phyloP scores from a whole-genome alignment of 306 rosid species.

The Quercus variabilis region DNA sequence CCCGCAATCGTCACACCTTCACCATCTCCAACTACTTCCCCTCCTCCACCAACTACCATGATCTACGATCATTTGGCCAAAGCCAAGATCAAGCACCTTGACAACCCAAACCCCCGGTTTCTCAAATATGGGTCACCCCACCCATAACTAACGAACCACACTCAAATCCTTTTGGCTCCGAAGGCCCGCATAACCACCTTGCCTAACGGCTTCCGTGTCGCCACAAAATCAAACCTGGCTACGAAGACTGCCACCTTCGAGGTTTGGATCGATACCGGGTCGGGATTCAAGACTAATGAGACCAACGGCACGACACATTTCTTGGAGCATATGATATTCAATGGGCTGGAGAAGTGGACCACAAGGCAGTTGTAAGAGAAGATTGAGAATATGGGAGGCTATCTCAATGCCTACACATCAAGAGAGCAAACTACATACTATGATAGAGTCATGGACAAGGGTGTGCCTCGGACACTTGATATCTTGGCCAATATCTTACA shows the following conservation, averaged over 20 bases:
- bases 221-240: slow-evolving; percentile 68
- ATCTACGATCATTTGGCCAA: slow-evolving; percentile 81
- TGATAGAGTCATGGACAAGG: slow-evolving; percentile 60
- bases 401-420: slow-evolving; percentile 81
- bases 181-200: slow-evolving; percentile 78
- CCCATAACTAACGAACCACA: slow-evolving; percentile 57
- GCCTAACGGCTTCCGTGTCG: slow-evolving; percentile 79
- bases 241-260: slow-evolving; percentile 70
- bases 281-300: slow-evolving; percentile 87
- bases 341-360: slow-evolving; percentile 68
- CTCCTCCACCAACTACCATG: slow-evolving; percentile 74
- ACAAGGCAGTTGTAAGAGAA: slow-evolving; percentile 74
- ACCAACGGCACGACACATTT: slow-evolving; percentile 84
- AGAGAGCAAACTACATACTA: slow-evolving; percentile 89
- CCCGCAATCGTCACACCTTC: slow-evolving; percentile 36
- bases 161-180: slow-evolving; percentile 63
- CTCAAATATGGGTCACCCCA: slow-evolving; percentile 81
- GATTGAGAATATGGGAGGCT: slow-evolving; percentile 96
- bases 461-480: slow-evolving; percentile 65
- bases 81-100: slow-evolving; percentile 62
- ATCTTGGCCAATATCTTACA: slow-evolving; percentile 80
- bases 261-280: slow-evolving; percentile 92
- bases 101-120: slow-evolving; percentile 79
- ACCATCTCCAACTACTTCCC: slow-evolving; percentile 16
- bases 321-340: slow-evolving; percentile 93